Evolutionary conservation across 148 eudicot species (phyloP).

Genomic region (Talinum fruticosum): DNA sequence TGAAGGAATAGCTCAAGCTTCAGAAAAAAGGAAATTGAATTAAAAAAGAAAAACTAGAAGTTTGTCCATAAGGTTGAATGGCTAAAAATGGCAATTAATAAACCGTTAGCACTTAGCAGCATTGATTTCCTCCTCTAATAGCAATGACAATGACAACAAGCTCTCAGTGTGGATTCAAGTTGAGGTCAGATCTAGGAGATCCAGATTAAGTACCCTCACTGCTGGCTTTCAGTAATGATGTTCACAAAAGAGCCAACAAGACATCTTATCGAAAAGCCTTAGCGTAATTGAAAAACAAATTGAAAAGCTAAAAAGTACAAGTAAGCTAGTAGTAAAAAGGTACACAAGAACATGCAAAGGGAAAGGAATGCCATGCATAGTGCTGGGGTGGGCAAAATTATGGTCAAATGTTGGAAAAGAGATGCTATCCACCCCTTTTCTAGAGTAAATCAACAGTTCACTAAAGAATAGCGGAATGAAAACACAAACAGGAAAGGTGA

Average conservation of each 20-base stretch:
- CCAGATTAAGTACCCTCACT: background rate
- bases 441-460: background rate
- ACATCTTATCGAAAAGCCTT: background rate
- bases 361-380: background rate
- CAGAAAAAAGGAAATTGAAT: background rate
- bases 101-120: conserved; percentile 1
- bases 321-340: background rate
- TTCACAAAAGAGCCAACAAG: background rate
- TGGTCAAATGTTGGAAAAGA: no score
- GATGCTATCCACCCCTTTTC: background rate
- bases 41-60: background rate
- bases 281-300: background rate
- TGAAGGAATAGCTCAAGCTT: conserved; percentile 2
- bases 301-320: background rate
- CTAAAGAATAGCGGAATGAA: background rate
- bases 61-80: background rate
- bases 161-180: background rate
- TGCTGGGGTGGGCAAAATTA: background rate
- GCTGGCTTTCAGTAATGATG: background rate
- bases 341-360: background rate
- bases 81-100: background rate
- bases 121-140: background rate
- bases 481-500: background rate
- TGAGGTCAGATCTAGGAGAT: background rate
- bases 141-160: background rate